Evolutionary conservation across 2,329 filamentous ascomycete species (phyloP).

Genomic region (Echinosphaeria canescens): DNA sequence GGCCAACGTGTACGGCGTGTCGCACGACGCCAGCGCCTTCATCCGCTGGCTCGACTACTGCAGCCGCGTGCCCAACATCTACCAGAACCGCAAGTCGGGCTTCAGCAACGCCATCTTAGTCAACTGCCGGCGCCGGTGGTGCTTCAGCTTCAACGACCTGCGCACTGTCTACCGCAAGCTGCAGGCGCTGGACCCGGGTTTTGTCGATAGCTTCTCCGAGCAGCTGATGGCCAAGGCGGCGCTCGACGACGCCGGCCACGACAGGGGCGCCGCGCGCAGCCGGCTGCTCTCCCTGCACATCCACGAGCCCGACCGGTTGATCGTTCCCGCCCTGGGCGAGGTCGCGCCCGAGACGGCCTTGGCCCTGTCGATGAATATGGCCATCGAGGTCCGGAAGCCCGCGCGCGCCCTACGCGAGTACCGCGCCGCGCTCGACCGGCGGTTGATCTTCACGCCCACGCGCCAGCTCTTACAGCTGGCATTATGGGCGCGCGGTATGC

Average conservation of each 20-base stretch:
- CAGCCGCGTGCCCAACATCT: slow-evolving; percentile 11
- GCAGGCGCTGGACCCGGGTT: slow-evolving; percentile 9
- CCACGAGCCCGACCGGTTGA: slow-evolving; percentile 4
- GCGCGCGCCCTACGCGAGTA: too few species aligned
- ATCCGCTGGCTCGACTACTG: slow-evolving; percentile 18
- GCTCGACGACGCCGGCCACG: slow-evolving; percentile 9
- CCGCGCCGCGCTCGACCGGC: too few species aligned
- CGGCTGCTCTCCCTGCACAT: slow-evolving; percentile 8
- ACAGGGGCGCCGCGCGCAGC: too few species aligned
- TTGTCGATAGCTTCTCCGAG: slow-evolving; percentile 15
- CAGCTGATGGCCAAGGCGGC: slow-evolving; percentile 14
- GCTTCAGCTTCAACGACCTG: slow-evolving; percentile 13
- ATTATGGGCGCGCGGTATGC: too few species aligned
- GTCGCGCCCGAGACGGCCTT: slow-evolving; percentile 11
- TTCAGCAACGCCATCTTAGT: slow-evolving; percentile 17
- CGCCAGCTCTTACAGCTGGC: too few species aligned
- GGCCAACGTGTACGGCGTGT: slow-evolving; percentile 17
- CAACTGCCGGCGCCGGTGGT: slow-evolving; percentile 15
- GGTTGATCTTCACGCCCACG: too few species aligned
- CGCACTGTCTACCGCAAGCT: slow-evolving; percentile 13
- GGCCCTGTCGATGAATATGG: slow-evolving; percentile 17
- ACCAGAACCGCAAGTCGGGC: slow-evolving; percentile 12
- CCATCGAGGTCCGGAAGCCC: too few species aligned
- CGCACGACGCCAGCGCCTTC: slow-evolving; percentile 15
- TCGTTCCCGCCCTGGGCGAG: slow-evolving; percentile 7